These are phyloP conservation scores for Noccaea caerulescens DNA, from an alignment of 345 rosid genomes.

Conservation along the genomic window DNA sequence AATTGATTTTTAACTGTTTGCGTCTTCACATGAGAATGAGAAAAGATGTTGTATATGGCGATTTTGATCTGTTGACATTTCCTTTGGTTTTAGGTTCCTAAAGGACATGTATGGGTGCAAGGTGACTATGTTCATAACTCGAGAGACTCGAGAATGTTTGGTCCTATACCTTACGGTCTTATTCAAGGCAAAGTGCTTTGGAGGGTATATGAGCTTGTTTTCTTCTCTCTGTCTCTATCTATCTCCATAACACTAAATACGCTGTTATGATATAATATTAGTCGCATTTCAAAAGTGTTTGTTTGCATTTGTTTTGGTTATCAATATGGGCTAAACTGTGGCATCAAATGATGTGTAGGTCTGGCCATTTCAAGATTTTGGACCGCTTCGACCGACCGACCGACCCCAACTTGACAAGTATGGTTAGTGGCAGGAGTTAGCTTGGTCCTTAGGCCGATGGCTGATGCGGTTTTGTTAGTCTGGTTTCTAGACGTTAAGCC, in stretches of 20 bases:
- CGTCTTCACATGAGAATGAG: no score
- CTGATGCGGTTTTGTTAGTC: background rate
- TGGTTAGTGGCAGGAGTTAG: background rate
- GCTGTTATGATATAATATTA: background rate
- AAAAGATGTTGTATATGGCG: background rate
- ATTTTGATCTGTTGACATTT: slow-evolving; percentile 2
- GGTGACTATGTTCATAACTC: slow-evolving; percentile 71
- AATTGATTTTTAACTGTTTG: no score
- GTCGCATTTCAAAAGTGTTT: background rate
- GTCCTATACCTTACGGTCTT: slow-evolving; percentile 79
- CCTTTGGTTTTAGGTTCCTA: slow-evolving; percentile 59
- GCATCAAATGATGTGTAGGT: slow-evolving; percentile 43
- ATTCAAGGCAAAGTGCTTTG: slow-evolving; percentile 63
- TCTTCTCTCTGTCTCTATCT: background rate
- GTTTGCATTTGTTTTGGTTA: background rate
- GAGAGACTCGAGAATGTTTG: slow-evolving; percentile 71
- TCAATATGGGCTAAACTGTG: background rate
- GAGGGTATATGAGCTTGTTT: slow-evolving; percentile 52
- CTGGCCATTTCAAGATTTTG: slow-evolving; percentile 66
- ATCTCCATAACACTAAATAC: background rate
- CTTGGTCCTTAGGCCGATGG: slow-evolving; percentile 11
- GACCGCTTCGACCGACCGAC: slow-evolving; percentile 39
- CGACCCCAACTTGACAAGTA: slow-evolving; percentile 3
- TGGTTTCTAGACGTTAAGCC: background rate
- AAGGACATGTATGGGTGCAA: slow-evolving; percentile 71